Conservation (phyloP, 768 basidiomycete species). For the Russula vinacea region DNA sequence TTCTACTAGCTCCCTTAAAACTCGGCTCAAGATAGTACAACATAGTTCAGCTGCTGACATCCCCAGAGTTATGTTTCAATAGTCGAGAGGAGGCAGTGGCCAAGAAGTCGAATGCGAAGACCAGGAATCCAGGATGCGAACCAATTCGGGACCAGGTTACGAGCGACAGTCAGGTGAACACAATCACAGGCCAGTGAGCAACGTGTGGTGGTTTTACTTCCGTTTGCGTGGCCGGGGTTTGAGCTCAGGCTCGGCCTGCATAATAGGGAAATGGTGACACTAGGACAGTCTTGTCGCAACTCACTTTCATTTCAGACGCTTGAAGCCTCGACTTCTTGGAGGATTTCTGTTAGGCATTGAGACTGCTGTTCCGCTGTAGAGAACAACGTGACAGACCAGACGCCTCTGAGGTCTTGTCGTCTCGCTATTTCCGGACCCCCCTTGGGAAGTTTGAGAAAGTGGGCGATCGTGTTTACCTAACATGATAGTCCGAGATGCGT, state of each 20-base stretch:
- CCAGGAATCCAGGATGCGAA: conserved; percentile 9
- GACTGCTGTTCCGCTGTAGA: background rate
- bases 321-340: conserved; percentile 12
- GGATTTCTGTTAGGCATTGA: conserved; percentile 14
- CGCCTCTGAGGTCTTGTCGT: conserved; percentile 15
- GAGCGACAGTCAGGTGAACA: background rate
- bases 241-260: conserved; percentile 19
- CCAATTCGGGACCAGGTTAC: background rate
- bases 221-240: conserved; percentile 25
- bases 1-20: background rate
- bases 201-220: background rate
- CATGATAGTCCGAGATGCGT: conserved; percentile 3
- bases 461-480: conserved; percentile 27
- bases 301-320: conserved; percentile 19
- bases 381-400: conserved; percentile 14
- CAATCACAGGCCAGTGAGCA: background rate
- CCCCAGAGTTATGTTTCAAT: background rate
- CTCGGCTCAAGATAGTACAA: background rate
- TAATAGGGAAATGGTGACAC: background rate
- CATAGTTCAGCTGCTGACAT: background rate
- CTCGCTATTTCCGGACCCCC: conserved; percentile 6
- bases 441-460: conserved; percentile 39
- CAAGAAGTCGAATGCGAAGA: background rate
- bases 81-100: background rate
- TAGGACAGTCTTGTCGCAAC: background rate